Conservation (phyloP, 1,284 basidiomycete genomes). For the Tremellales sp. region DNA sequence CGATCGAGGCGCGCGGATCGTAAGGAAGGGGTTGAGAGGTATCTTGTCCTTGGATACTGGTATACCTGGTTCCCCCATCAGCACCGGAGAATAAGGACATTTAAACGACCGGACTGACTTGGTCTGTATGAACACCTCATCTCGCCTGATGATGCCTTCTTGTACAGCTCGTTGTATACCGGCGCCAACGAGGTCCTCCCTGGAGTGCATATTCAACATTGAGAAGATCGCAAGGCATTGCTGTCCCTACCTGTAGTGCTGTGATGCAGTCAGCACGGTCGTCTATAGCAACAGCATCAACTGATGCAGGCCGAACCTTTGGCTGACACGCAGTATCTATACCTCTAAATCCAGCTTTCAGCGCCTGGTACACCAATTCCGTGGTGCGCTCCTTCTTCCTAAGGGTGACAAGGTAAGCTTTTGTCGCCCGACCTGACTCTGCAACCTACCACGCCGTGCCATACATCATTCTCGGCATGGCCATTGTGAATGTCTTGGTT, state of each 20-base stretch:
- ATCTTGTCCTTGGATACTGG: constrained; percentile 68
- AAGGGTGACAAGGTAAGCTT: background rate
- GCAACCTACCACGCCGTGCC: constrained; percentile 62
- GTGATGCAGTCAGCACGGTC: constrained; percentile 42
- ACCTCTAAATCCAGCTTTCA: constrained; percentile 68
- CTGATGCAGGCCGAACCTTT: constrained; percentile 50
- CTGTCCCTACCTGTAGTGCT: constrained; percentile 62
- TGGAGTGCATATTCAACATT: constrained; percentile 29
- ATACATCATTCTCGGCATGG: constrained; percentile 57
- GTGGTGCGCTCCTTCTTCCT: constrained; percentile 70
- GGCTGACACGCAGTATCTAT: constrained; percentile 77
- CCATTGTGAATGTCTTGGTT: background rate
- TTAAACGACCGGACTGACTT: constrained; percentile 55
- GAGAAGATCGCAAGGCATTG: background rate
- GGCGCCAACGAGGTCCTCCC: constrained; percentile 72
- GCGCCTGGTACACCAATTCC: constrained; percentile 63
- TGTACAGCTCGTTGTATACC: constrained; percentile 58
- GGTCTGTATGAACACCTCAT: constrained; percentile 67
- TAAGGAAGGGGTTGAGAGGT: constrained; percentile 65
- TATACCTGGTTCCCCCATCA: constrained; percentile 55
- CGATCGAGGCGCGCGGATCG: constrained; percentile 55
- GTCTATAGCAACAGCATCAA: background rate
- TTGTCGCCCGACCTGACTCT: background rate
- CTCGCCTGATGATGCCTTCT: constrained; percentile 58
- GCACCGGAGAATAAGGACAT: background rate